Base-by-base conservation (phyloP, 2,329 filamentous ascomycete genomes). In the Aspergillus cejpii region DNA sequence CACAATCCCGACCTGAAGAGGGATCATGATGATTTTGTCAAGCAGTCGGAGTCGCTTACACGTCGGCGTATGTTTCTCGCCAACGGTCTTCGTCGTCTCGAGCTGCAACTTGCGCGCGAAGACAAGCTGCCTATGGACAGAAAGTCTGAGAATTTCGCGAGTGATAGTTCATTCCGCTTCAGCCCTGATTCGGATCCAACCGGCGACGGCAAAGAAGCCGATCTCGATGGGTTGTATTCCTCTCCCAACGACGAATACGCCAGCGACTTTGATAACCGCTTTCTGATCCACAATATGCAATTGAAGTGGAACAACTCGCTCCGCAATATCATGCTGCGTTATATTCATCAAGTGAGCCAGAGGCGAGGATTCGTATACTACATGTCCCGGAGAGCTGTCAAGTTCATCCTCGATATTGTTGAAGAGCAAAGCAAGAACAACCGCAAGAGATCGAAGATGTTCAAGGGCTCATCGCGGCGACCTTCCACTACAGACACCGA, bases 231-330 rank as follows among this genome's bases (percentile, higher is more conserved):
- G 11, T 72, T 84, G 42, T 82, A 87, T 51, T 77, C 84, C 1
- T 80, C 83, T 2, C 79, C 84, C 1, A 79, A 83, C 3, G 80
- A 85, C 12, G 89, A 96, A 53, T 91, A 91, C 54, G 83, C 87
- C 39, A 95, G 86, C 65, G 90, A 97, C 62, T 98, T 96, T 74
- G 92, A 94, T 64, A 98, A 98, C 61, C 85, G 92, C 1, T 98
- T 98, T 71, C 91, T 97, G 56, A 85, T 98, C 41, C 92, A 98
- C 73, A 98, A 98, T 58, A 80, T 94, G 63, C 92, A 98, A 60
- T 73, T 98, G 45, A 98, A 98, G 67, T 98, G 92, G 92, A 97
- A 95, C 71, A 98, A 98, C 58, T 80, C 90, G 8, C 71, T 98
- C 28, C 82, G 92, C 47, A 97, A 98, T 61, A 96, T 96, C 58